Percentiles rank a stretch among this genome's conserved stretches.
phyloP scores from a whole-genome alignment of 192 early-diverging fungal genomes.

The Backusella tuberculispora region DNA sequence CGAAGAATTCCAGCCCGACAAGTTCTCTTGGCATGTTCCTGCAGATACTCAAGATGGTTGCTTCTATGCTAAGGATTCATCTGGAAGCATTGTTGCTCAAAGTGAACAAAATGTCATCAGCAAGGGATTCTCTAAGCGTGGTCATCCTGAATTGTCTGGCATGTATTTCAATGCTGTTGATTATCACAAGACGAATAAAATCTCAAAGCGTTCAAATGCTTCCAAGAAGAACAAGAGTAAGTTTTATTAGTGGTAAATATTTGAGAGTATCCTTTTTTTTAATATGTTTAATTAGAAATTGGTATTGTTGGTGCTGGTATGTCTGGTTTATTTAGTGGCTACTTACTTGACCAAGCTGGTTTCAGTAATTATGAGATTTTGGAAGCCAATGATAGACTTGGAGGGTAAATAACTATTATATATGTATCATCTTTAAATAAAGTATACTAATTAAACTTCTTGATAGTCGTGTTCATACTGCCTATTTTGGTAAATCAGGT shows the following conservation, averaged over 20 bases:
- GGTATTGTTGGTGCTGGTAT: slow-evolving; percentile 39
- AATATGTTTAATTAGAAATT: slow-evolving; percentile 15
- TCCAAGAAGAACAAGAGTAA: slow-evolving; percentile 29
- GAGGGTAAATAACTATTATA: slow-evolving; percentile 21
- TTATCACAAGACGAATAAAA: slow-evolving; percentile 21
- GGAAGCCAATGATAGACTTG: slow-evolving; percentile 33
- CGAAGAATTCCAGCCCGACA: slow-evolving; percentile 10
- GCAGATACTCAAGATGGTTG: not conserved
- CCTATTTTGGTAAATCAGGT: slow-evolving; percentile 35
- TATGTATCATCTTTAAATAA: not conserved
- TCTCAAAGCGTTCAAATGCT: not conserved
- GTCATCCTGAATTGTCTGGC: slow-evolving; percentile 19
- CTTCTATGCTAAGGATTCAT: slow-evolving; percentile 13
- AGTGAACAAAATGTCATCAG: slow-evolving; percentile 2
- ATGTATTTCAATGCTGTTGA: slow-evolving; percentile 30
- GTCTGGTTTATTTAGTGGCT: slow-evolving; percentile 35
- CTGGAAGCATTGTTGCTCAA: slow-evolving; percentile 11
- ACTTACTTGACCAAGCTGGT: slow-evolving; percentile 33
- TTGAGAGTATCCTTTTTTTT: not conserved
- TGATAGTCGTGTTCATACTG: slow-evolving; percentile 30
- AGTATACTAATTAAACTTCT: not conserved
- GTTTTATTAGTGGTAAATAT: not conserved
- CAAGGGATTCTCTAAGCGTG: slow-evolving; percentile 19
- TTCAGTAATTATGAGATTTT: slow-evolving; percentile 34
- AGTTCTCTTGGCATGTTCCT: slow-evolving; percentile 25